These are phyloP conservation scores for Hymenoscyphus scutula DNA, from an alignment of 2,329 filamentous ascomycete genomes.

Conservation along the genomic window DNA sequence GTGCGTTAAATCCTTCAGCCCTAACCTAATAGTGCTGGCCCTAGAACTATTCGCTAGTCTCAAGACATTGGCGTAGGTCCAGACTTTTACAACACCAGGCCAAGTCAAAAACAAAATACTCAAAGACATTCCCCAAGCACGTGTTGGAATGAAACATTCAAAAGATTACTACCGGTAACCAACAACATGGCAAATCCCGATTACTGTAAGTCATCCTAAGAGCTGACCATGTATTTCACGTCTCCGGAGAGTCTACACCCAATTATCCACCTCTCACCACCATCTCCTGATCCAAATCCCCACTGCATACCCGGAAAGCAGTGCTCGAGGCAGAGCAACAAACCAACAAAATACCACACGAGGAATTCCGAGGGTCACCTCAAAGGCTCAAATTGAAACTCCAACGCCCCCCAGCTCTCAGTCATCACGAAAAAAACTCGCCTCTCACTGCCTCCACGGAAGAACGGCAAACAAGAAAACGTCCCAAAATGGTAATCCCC, in stretches of 20 bases:
- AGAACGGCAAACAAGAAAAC: no score
- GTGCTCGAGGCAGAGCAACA: no score
- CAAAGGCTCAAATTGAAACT: no score
- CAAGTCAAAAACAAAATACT: not conserved
- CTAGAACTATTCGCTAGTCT: not conserved
- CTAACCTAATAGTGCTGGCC: not conserved
- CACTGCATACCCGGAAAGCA: no score
- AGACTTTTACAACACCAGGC: not conserved
- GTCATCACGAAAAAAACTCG: no score
- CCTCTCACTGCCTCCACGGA: no score
- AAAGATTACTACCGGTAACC: no score
- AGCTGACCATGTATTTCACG: not conserved
- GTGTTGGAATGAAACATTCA: not conserved
- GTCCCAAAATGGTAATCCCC: no score
- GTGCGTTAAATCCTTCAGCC: not conserved
- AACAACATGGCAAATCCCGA: not conserved
- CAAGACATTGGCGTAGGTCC: not conserved
- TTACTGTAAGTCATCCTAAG: not conserved
- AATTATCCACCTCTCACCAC: not conserved
- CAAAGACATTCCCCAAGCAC: conserved; percentile 1
- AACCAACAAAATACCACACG: no score
- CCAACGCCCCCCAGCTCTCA: no score
- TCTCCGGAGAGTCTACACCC: not conserved
- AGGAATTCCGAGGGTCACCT: no score
- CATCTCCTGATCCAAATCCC: not conserved